Conservation (phyloP, 2,329 filamentous ascomycete genomes). For the Rutstroemia sp. region DNA sequence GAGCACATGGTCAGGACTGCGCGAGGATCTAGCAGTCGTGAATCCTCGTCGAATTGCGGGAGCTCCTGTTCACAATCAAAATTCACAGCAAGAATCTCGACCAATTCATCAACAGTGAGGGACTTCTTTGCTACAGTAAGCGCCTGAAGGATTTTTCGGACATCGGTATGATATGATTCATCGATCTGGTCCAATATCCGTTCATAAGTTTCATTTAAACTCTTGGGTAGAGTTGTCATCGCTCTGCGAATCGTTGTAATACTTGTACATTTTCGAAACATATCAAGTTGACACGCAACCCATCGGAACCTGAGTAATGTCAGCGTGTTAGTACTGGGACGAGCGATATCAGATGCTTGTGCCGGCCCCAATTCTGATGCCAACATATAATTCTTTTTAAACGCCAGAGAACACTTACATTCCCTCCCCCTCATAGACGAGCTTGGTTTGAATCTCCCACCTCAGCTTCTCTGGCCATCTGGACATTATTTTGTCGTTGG, state of each 20-base stretch:
- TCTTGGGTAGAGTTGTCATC: constrained; percentile 29
- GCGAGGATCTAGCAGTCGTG: constrained; percentile 29
- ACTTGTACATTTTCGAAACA: constrained; percentile 19
- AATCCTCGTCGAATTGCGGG: constrained; percentile 28
- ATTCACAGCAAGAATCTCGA: constrained; percentile 27
- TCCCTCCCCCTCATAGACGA: constrained; percentile 26
- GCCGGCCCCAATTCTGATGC: not conserved
- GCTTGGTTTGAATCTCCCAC: constrained; percentile 22
- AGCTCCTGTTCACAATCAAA: constrained; percentile 10
- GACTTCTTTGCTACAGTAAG: constrained; percentile 18
- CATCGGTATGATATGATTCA: constrained; percentile 11
- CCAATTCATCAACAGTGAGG: constrained; percentile 23
- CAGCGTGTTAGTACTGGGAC: not conserved
- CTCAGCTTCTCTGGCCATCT: constrained; percentile 23
- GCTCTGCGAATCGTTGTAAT: constrained; percentile 21
- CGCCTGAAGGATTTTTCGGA: constrained; percentile 21
- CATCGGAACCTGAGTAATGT: constrained; percentile 29
- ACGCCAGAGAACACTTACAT: constrained; percentile 23
- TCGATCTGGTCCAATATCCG: constrained; percentile 28
- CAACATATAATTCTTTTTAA: not conserved
- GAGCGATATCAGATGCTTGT: not conserved
- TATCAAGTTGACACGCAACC: constrained; percentile 31
- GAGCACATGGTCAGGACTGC: constrained; percentile 21
- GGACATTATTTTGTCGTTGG: constrained; percentile 18
- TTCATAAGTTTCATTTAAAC: constrained; percentile 31